A percentile compares a stretch with the other conserved stretches of the same genome.
Evolutionary conservation across 139 green algal species (phyloP).

Genomic region (Desmodesmus armatus): DNA sequence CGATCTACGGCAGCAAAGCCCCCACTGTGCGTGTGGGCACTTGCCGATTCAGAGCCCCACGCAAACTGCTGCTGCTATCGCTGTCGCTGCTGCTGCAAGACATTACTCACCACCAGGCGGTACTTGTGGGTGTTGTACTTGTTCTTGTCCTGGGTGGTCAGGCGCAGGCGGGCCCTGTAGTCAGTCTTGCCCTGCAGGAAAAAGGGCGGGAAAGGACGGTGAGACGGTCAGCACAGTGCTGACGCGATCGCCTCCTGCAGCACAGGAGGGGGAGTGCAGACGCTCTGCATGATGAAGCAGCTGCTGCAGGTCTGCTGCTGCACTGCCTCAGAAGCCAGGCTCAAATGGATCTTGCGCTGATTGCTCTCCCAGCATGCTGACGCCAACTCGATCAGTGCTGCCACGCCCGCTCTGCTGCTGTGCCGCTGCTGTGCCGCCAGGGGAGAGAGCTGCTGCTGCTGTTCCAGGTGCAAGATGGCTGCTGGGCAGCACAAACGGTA

Average conservation of each 20-base stretch:
- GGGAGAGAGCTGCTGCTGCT: neutral
- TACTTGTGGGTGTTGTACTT: constrained; percentile 99
- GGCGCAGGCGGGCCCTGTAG: constrained; percentile 92
- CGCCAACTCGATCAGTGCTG: no score
- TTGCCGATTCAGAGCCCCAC: no score
- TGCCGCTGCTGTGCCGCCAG: no score
- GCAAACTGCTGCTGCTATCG: no score
- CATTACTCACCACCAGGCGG: constrained; percentile 74
- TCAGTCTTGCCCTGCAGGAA: constrained; percentile 93
- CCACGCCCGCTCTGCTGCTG: no score
- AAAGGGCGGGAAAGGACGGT: neutral
- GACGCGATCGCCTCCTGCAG: no score
- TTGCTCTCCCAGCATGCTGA: no score
- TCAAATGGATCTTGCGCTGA: no score
- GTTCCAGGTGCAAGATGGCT: neutral
- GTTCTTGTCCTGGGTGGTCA: constrained; percentile 99
- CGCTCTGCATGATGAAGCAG: neutral
- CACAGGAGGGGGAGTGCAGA: neutral
- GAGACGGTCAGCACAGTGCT: neutral
- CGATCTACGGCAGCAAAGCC: no score
- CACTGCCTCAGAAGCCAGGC: neutral
- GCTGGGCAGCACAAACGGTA: no score
- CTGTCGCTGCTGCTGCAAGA: no score
- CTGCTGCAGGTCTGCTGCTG: neutral
- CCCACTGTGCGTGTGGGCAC: no score